Evolutionary conservation across 208 protist species (phyloP).

Genomic region (Crithidia thermophila): DNA sequence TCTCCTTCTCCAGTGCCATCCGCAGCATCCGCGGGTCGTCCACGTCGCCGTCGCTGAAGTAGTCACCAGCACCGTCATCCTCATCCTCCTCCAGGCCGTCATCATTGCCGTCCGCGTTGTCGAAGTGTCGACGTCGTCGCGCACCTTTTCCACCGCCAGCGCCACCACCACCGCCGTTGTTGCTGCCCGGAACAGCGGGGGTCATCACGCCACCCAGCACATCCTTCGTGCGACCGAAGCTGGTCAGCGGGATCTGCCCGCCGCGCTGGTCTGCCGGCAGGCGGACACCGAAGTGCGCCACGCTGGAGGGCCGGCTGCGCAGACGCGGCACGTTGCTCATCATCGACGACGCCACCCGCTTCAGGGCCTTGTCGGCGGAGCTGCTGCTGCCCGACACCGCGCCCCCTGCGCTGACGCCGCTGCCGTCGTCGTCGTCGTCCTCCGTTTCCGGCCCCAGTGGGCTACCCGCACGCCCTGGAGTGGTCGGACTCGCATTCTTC

Average conservation of each 20-base stretch:
- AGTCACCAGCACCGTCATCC: constrained; percentile 38
- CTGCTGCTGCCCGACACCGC: neutral
- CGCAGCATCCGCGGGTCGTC: constrained; percentile 41
- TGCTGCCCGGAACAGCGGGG: constrained; percentile 15
- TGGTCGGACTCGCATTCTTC: neutral
- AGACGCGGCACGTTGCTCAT: constrained; percentile 26
- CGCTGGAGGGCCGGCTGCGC: constrained; percentile 23
- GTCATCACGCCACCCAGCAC: constrained; percentile 43
- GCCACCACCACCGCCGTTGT: neutral
- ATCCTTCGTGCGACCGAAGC: constrained; percentile 36
- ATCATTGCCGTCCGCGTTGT: neutral
- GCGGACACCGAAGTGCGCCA: constrained; percentile 33
- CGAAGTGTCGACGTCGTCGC: neutral
- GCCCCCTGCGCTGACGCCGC: too few species aligned
- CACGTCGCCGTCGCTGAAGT: constrained; percentile 38
- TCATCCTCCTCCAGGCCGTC: constrained; percentile 15
- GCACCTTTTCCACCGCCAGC: neutral
- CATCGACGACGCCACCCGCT: constrained; percentile 10
- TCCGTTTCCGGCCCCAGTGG: neutral
- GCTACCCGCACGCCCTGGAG: neutral
- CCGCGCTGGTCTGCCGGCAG: constrained; percentile 11
- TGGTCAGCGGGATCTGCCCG: constrained; percentile 23
- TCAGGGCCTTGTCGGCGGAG: neutral
- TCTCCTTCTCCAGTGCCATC: constrained; percentile 50
- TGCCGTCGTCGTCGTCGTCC: constrained; percentile 4